These are phyloP conservation scores for Maudiozyma pseudohumilis DNA, from an alignment of 805 yeast genomes.

Conservation along the genomic window DNA sequence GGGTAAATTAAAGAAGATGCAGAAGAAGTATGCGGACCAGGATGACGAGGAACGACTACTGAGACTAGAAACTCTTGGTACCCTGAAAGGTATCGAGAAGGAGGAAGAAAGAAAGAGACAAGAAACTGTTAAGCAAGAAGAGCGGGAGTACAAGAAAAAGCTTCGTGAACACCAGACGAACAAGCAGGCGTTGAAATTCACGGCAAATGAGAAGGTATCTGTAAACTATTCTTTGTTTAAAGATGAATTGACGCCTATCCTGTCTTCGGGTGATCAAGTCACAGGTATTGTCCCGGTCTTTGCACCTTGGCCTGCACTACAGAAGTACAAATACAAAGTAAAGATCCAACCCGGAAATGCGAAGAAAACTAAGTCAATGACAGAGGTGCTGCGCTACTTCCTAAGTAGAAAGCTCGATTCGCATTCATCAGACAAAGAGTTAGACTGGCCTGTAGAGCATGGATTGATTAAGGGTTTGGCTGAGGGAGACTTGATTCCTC, in stretches of 20 bases:
- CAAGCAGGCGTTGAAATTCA: slow-evolving; percentile 28
- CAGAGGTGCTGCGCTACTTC: slow-evolving; percentile 56
- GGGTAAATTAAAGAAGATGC: slow-evolving; percentile 72
- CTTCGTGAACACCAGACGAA: slow-evolving; percentile 33
- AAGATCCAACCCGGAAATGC: slow-evolving; percentile 69
- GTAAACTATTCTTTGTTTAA: slow-evolving; percentile 36
- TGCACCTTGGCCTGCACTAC: slow-evolving; percentile 84
- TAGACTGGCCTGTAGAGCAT: slow-evolving; percentile 65
- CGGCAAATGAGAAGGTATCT: slow-evolving; percentile 33
- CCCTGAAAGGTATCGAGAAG: slow-evolving; percentile 49
- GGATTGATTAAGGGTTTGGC: slow-evolving; percentile 46
- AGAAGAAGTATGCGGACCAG: slow-evolving; percentile 77
- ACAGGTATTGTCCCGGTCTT: slow-evolving; percentile 70
- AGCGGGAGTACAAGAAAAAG: slow-evolving; percentile 28
- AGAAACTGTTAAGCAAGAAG: slow-evolving; percentile 27
- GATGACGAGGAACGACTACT: slow-evolving; percentile 77
- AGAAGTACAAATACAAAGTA: slow-evolving; percentile 67
- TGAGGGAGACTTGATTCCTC: slow-evolving; percentile 55
- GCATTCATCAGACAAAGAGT: slow-evolving; percentile 35
- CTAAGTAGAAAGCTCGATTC: slow-evolving; percentile 38
- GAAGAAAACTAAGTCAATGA: slow-evolving; percentile 80
- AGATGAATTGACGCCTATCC: slow-evolving; percentile 27
- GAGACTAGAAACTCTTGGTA: slow-evolving; percentile 77
- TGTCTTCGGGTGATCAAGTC: slow-evolving; percentile 39
- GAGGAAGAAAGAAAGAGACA: slow-evolving; percentile 30